Percentiles rank a stretch among this genome's conserved stretches.
These are phyloP conservation scores for Gossypium davidsonii DNA, from an alignment of 441 rosid genomes.

Conservation along the genomic window DNA sequence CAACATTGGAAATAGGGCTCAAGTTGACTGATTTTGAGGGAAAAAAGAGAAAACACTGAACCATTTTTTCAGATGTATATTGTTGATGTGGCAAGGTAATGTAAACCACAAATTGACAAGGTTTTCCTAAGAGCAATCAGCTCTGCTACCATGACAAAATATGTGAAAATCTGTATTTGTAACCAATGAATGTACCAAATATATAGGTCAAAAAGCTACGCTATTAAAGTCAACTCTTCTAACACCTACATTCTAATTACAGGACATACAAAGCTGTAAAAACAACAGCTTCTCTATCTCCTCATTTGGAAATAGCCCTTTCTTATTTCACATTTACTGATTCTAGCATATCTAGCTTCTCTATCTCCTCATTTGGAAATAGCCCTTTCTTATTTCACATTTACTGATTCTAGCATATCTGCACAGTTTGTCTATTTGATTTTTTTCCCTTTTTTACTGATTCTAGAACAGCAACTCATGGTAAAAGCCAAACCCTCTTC, in stretches of 20 bases:
- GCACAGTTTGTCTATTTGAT: neutral
- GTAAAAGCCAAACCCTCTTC: slow-evolving; percentile 15
- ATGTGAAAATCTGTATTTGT: neutral
- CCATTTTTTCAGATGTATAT: neutral
- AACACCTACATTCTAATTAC: neutral
- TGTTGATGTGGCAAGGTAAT: neutral
- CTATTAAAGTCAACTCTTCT: neutral
- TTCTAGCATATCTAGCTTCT: slow-evolving; percentile 1
- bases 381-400: neutral
- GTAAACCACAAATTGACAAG: neutral
- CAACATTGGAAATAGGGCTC: neutral
- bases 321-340: neutral
- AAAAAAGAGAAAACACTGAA: neutral
- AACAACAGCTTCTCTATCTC: neutral
- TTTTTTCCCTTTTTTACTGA: neutral
- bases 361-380: neutral
- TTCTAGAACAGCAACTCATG: slow-evolving; percentile 9
- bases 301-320: neutral
- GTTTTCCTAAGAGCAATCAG: neutral
- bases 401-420: neutral
- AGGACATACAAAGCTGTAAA: neutral
- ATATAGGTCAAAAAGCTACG: neutral
- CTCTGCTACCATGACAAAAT: neutral
- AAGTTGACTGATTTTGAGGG: neutral
- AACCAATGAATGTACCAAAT: neutral